Evolutionary conservation across 2,329 filamentous ascomycete genomes (phyloP).

Genomic region (Alternaria arbusti): DNA sequence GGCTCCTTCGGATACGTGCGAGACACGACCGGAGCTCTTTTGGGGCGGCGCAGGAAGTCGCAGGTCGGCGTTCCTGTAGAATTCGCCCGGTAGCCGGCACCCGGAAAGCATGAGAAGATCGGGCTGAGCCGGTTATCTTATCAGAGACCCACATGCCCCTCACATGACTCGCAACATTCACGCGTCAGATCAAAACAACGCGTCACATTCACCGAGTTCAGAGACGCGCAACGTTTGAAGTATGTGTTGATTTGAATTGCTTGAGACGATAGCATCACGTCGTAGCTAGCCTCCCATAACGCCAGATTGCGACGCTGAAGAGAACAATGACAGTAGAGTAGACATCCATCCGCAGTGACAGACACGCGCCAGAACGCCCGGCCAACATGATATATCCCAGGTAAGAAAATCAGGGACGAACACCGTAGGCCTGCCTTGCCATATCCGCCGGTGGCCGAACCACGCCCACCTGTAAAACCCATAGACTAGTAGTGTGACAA

Average conservation of each 20-base stretch:
- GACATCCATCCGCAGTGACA: neutral
- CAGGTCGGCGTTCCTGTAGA: neutral
- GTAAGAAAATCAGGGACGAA: constrained; percentile 20
- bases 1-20: neutral
- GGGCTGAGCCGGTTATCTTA: neutral
- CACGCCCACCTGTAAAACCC: constrained; percentile 13
- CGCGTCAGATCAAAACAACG: constrained; percentile 20
- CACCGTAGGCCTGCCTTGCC: constrained; percentile 13
- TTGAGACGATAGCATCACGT: constrained; percentile 28
- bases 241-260: constrained; percentile 24
- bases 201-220: constrained; percentile 6
- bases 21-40: neutral
- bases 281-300: constrained; percentile 19
- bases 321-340: constrained; percentile 8
- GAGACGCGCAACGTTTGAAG: constrained; percentile 17
- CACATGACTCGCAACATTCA: constrained; percentile 11
- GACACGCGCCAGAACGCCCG: constrained; percentile 31
- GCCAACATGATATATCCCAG: constrained; percentile 30
- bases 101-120: neutral
- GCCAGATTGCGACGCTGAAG: constrained; percentile 6
- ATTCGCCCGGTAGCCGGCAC: neutral
- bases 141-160: neutral
- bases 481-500: constrained; percentile 26
- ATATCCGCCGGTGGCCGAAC: constrained; percentile 4
- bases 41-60: neutral